Evolutionary conservation across 768 basidiomycete genomes (phyloP), one percentile per base, ranked within the genome.

Genomic region (Tylopilus sp.): DNA sequence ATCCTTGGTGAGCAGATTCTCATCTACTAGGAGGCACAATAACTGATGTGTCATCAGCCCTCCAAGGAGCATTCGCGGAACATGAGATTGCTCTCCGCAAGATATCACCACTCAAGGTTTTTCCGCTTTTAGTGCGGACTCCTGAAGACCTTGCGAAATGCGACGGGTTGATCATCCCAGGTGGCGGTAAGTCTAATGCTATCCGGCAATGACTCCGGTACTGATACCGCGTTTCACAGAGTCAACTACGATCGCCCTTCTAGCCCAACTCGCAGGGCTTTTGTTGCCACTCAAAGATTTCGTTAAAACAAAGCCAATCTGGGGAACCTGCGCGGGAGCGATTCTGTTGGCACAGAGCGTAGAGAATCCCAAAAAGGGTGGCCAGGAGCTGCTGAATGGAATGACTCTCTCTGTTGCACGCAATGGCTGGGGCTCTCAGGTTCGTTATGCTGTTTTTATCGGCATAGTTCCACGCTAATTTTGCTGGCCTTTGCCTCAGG

Each of bases 271-370:
- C 25, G 79, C 85, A 0, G 91, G 91, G 0, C 78, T 98, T 36
- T 66, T 93, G 15, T 82, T 87, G n/a, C 91, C 90, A 7, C 75
- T 98, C 5, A 76, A 80, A 33, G 76, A 80, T 33, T 95, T 94
- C 57, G 74, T 85, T n/a, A 73, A 74, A 57, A 66, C 62, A 1
- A 91, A 87, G 63, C 84, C 91, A 0, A 81, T 94, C 3, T 98
- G 93, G 93, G 95, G 95, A 3, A 97, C 93, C 0, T 98, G 95
- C 69, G 95, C 95, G 0, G 95, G 95, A 11, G 94, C 94, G 36
- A 97, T 98, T 47, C 74, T 98, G 18, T 79, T 98, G 41, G 80
- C 93, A 2, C 77, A 85, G 56, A 71, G 76, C 12, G 80, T 91
- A 3, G 81, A 85, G 40, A 86, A 87, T 40, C 80, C 84, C 3